A percentile compares a stretch with the other conserved stretches of the same genome.
Evolutionary conservation across 2,329 filamentous ascomycete species (phyloP).

Genomic region (Alternaria dauci): DNA sequence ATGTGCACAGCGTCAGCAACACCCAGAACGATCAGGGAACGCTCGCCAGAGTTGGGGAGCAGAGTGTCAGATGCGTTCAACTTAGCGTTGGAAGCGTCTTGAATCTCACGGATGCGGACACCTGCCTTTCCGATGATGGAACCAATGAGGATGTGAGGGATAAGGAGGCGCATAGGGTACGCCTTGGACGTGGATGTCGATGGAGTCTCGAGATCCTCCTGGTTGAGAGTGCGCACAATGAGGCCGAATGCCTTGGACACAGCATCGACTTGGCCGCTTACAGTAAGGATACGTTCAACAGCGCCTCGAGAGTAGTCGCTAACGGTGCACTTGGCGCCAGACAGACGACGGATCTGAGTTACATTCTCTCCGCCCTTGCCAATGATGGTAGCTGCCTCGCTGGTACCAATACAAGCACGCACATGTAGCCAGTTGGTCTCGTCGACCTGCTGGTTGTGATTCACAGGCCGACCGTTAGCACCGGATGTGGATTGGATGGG

Average conservation of each 20-base stretch:
- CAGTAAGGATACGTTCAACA: constrained; percentile 95
- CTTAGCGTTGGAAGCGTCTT: constrained; percentile 94
- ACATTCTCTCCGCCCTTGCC: constrained; percentile 99
- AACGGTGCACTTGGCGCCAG: constrained; percentile 97
- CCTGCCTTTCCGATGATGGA: constrained; percentile 99
- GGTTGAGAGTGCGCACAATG: constrained; percentile 97
- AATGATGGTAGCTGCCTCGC: constrained; percentile 96
- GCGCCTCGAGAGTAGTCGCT: constrained; percentile 98
- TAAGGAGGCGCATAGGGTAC: constrained; percentile 91
- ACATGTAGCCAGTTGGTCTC: constrained; percentile 98
- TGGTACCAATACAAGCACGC: constrained; percentile 94
- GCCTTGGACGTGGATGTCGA: constrained; percentile 96
- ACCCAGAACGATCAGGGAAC: constrained; percentile 96
- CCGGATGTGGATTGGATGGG: constrained; percentile 66
- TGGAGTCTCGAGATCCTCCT: constrained; percentile 86
- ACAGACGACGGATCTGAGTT: constrained; percentile 92
- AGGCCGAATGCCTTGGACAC: constrained; percentile 98
- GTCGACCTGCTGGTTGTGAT: constrained; percentile 70
- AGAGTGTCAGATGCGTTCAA: constrained; percentile 96
- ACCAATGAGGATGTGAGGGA: constrained; percentile 96
- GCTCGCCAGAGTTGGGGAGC: constrained; percentile 92
- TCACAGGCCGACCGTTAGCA: constrained; percentile 59
- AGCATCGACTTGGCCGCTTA: constrained; percentile 95
- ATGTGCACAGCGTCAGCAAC: constrained; percentile 99
- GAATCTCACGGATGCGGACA: constrained; percentile 95